Base-by-base conservation (phyloP, 2,329 filamentous ascomycete genomes). In the Neonectria sp. region DNA sequence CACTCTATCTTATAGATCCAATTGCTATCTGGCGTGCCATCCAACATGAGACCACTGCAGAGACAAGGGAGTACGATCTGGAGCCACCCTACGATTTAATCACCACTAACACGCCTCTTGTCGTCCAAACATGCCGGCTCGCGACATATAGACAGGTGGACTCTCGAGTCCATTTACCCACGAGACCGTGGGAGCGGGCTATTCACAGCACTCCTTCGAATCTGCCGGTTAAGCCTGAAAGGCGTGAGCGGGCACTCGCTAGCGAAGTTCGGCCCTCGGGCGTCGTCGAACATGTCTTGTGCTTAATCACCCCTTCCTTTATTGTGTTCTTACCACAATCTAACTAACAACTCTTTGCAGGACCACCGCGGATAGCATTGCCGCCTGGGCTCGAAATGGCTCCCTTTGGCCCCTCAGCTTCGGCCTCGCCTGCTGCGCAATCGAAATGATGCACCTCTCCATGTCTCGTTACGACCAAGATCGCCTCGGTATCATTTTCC, bases 381-480 rank as follows among this genome's bases (percentile, higher is more conserved):
- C 48, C 9, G 7, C 48, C 48, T 51, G 48, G 48, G 48, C 48
- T 31, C 25, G 48, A 31, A 51, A 51, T 21, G 48, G 48, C 3
- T 51, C 48, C 27, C 9, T 51, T 6, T 51, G 48, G 48, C 48
- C 48, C 17, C 48, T 51, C 4, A 51, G 48, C 15, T 51, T 51
- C 15, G 48, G 48, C 9, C 48, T 51, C 27, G 48, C 48, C 48
- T 51, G 48, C 25, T 51, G 48, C 9, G 48, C 48, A 3, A 4
- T 51, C 2, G 48, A 51, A 51, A 51, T 51, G 48, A 51, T 51
- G 48, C 48, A 51, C 15, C 6, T 8, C 17, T 51, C 48, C 48
- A 51, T 51, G 48, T 51, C 48, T 25, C 48, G 48, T 15, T 51
- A 51, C 15, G 48, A 51, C 48, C 48, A 51, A 31, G 48, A 51